Percentiles rank a stretch among this genome's conserved stretches.
phyloP scores from a whole-genome alignment of 2,329 filamentous ascomycete species.

The Ambrosiella cleistominuta region DNA sequence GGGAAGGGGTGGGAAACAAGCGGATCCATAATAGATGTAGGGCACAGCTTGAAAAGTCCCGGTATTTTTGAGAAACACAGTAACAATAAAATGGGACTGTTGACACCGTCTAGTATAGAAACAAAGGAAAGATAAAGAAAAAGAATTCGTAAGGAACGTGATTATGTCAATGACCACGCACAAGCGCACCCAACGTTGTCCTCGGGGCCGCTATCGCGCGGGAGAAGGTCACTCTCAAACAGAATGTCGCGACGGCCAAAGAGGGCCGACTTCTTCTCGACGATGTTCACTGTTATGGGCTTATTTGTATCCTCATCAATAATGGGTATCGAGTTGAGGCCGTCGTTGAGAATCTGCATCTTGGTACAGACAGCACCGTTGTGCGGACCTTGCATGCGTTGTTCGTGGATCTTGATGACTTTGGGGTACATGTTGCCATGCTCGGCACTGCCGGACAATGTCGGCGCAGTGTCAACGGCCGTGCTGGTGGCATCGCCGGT shows the following conservation, averaged over 20 bases:
- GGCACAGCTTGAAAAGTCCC: not conserved
- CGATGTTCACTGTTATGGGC: conserved; percentile 26
- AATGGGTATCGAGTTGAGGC: conserved; percentile 21
- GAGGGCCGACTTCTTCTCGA: conserved; percentile 19
- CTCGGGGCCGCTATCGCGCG: not conserved
- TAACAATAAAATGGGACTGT: conserved; percentile 9
- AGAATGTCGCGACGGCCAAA: not conserved
- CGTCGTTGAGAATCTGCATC: conserved; percentile 26
- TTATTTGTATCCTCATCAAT: conserved; percentile 22
- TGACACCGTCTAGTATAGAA: conserved; percentile 8
- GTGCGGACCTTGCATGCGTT: conserved; percentile 23
- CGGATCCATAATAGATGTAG: not conserved
- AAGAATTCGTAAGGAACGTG: not conserved
- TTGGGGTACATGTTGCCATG: conserved; percentile 26
- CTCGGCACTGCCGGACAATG: not conserved
- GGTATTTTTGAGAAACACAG: not conserved
- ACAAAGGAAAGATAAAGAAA: not conserved
- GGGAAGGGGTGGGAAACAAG: not conserved
- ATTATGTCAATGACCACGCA: conserved; percentile 9
- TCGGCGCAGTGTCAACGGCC: not conserved
- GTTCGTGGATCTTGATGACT: conserved; percentile 37
- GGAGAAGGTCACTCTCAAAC: not conserved
- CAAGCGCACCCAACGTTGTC: conserved; percentile 7
- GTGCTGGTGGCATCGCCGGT: conserved; percentile 1
- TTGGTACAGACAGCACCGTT: conserved; percentile 27